Evolutionary conservation across 306 rosid species (phyloP), one percentile per base, ranked within the genome.

Genomic region (Fragaria iinumae): DNA sequence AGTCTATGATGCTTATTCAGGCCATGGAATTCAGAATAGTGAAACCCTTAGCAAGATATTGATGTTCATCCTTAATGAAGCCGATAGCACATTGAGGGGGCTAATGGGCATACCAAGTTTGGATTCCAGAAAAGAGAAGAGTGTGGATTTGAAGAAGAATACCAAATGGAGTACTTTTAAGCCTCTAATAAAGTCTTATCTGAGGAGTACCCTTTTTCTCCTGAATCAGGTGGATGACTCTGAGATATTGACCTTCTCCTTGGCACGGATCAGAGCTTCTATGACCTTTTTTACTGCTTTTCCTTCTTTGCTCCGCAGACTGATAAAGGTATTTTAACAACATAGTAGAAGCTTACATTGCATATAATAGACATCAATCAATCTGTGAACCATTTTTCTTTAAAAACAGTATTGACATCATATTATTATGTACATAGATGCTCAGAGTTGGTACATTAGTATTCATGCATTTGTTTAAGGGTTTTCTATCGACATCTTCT

Each of bases 141-240:
- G 82, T 75, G 83, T 85, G 86, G 96, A 89, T 71, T 77, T 88
- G 71, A 91, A 84, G 83, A 92, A 86, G 77, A 64, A 86, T 47
- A 20, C 84, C 77, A 91, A 88, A 73, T 90, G 97, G 97, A 80
- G 81, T 65, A 79, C 84, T 64, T n/a, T 88, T 29, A 87, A 80
- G 83, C 93, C 96, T 1, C 83, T 84, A 74, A 63, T 95, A 63
- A 95, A 92, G 82, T 90, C 93, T 1, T 95, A 89, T 79, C 73
- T 95, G 49, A 89, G 96, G 80, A 92, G 96, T 80, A 83, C 96
- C 44, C 59, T 92, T 73, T 87, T 86, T 82, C 92, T 95, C 48
- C 76, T 95, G 80, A 92, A 89, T 75, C 96, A 89, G 77, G 81
- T 86, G 70, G 84, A 90, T 1, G 97, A 92, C 78, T 69, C 87